Base-by-base conservation (phyloP, 2,329 filamentous ascomycete genomes). In the Biscogniauxia mediterranea region DNA sequence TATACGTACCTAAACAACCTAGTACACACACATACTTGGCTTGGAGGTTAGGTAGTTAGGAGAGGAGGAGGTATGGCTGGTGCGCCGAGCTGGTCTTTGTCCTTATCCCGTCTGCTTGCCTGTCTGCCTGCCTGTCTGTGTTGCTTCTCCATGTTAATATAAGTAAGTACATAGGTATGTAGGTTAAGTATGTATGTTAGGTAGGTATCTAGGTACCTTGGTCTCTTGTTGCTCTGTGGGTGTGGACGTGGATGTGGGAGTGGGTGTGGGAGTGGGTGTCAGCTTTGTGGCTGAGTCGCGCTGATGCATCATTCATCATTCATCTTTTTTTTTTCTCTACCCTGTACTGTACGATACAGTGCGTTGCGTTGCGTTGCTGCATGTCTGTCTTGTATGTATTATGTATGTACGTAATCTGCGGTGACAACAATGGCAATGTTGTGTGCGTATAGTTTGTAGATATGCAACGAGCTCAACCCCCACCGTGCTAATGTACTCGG, bases 291-390 rank as follows among this genome's bases (percentile, higher is more conserved):
- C 38, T 46, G 38, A 46, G 38, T 46, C 38, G 38, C 38, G 38
- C 17, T 11, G 38, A 46, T 46, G 38, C 38, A 46, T n/a, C 19
- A 52, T 52, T 21, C 51, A 32, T 32, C 28, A 32, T 32, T 32
- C 28, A 32, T 32, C 28, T 32, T 6, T 52, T 15, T 26, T 15
- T 52, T 32, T 13, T 52, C 3, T 25, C 3, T 52, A 4, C 7
- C 6, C 20, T 52, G 52, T 55, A 55, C 54, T 55, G 54, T 55
- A 55, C 54, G 28, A 55, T 55, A 55, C 54, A 55, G 54, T 55
- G 54, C 54, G 32, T 55, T 52, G 51, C 51, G 51, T 21, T 52
- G 38, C 38, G 51, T 11, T 52, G 38, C 38, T 46, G 38, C 38
- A 46, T 46, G 38, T 46, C 38, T 46, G 38, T 46, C 38, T 46